Base-by-base conservation (phyloP, 495 filamentous ascomycete species). In the Xylaria castorea region DNA sequence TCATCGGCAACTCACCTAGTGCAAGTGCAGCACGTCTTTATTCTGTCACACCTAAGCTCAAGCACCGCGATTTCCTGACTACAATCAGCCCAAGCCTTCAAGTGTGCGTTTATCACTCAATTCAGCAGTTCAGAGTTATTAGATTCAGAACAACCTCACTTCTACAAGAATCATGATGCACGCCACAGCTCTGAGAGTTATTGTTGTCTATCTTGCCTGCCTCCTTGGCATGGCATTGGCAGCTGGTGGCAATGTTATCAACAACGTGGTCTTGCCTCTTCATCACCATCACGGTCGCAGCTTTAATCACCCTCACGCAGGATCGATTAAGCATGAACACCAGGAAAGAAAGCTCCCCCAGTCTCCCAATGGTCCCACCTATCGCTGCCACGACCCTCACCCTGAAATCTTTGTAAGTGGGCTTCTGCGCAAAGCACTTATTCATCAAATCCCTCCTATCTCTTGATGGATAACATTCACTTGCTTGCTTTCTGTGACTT, bases 351-450 rank as follows among this genome's bases (percentile, higher is more conserved):
- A 53, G 58, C 11, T 64, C 14, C 22, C 46, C 46, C 34, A 67
- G n/a, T 18, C 48, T 27, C 25, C 36, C 20, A 50, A 53, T 46
- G 71, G 75, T 51, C 72, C 69, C 1, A 72, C 73, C 58, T 72
- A 79, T 32, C 75, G 77, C 46, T 79, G 77, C 70, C 73, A 79
- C 27, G 22, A 73, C 16, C 68, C 77, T 18, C 42, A 36, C 22
- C 48, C 72, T 25, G 74, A 76, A 18, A 11, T 48, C 64, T 72
- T 71, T 48, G 78, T 79, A 66, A 73, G 78, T 36, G 51, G 34
- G 22, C n/a, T 46, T 58, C 18, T 44, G 11, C 64, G 2, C 9
- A 3, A 4, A 5, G 3, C 12, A 34, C 20, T 27, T 22, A 20
- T 36, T 50, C 22, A 5, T 36, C 27, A 11, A 32, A 34, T 12